A percentile compares a stretch with the other conserved stretches of the same genome.
Evolutionary conservation across 805 yeast genomes (phyloP).

Genomic region (Teunomyces tritomae): DNA sequence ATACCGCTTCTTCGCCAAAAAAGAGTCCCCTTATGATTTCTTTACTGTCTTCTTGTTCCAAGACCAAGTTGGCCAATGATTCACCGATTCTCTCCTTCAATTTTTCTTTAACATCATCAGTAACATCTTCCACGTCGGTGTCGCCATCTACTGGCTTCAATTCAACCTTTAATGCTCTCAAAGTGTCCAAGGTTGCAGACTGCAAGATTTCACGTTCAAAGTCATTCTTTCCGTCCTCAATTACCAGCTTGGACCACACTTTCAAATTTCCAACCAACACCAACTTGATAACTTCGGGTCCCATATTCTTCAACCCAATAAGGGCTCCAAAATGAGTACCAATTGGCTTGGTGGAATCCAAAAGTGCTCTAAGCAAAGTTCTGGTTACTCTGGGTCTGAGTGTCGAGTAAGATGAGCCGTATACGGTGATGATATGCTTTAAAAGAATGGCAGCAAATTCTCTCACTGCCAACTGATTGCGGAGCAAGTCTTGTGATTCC

Average conservation of each 20-base stretch:
- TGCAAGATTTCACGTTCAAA: conserved; percentile 48
- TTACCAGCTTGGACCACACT: conserved; percentile 70
- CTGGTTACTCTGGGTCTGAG: conserved; percentile 91
- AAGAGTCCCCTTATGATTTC: conserved; percentile 63
- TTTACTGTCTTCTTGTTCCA: conserved; percentile 46
- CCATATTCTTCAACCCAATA: conserved; percentile 78
- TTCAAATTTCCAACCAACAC: conserved; percentile 79
- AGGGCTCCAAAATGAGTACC: conserved; percentile 94
- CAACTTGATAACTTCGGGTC: conserved; percentile 83
- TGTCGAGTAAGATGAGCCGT: conserved; percentile 83
- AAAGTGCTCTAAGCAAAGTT: conserved; percentile 84
- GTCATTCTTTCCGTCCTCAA: conserved; percentile 40
- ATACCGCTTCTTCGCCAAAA: conserved; percentile 54
- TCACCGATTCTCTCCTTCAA: conserved; percentile 61
- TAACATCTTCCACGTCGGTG: conserved; percentile 30
- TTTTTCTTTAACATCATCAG: conserved; percentile 36
- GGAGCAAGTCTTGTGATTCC: conserved; percentile 26
- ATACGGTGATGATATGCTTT: conserved; percentile 71
- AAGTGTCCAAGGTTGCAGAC: conserved; percentile 50
- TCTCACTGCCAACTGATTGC: conserved; percentile 59
- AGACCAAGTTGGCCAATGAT: conserved; percentile 48
- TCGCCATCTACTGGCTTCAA: conserved; percentile 22
- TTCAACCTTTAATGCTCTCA: conserved; percentile 45
- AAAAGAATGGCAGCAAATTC: conserved; percentile 85
- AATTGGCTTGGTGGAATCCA: conserved; percentile 77